These are phyloP conservation scores for Herpetospermum pedunculosum DNA, from an alignment of 306 rosid genomes.

Conservation along the genomic window DNA sequence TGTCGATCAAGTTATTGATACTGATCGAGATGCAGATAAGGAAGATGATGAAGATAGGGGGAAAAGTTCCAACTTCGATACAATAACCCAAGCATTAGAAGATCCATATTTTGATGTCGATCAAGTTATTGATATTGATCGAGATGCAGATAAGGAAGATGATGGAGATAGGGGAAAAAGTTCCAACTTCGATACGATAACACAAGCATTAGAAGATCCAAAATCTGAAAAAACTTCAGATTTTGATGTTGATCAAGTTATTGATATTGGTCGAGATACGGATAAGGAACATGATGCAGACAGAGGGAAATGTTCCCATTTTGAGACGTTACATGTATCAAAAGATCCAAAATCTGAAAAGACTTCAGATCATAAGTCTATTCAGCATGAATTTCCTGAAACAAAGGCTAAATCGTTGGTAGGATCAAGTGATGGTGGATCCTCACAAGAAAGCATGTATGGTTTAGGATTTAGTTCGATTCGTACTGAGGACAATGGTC, in stretches of 20 bases:
- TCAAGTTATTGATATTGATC: neutral
- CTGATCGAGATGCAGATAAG: conserved; percentile 10
- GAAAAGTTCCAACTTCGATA: conserved; percentile 5
- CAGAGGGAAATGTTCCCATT: conserved; percentile 5
- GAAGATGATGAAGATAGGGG: conserved; percentile 22
- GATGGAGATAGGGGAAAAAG: conserved; percentile 12
- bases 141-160: conserved; percentile 19
- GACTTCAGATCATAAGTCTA: conserved; percentile 1
- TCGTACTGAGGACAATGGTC: neutral
- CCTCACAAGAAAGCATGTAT: conserved; percentile 12
- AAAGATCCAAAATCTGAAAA: conserved; percentile 12
- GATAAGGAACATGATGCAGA: conserved; percentile 25
- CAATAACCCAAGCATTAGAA: conserved; percentile 5
- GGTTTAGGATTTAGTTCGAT: neutral
- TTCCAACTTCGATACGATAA: conserved; percentile 6
- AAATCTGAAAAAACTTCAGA: no score
- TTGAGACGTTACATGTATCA: no score
- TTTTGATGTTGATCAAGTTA: neutral
- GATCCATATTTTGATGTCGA: conserved; percentile 2
- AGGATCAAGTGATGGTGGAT: conserved; percentile 11
- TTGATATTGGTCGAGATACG: conserved; percentile 1
- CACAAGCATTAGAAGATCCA: conserved; percentile 14
- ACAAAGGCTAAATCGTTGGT: conserved; percentile 17
- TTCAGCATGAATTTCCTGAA: conserved; percentile 16
- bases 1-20: neutral